Conservation (phyloP, 2,329 filamentous ascomycete genomes). For the Orbilia blumenaviensis region DNA sequence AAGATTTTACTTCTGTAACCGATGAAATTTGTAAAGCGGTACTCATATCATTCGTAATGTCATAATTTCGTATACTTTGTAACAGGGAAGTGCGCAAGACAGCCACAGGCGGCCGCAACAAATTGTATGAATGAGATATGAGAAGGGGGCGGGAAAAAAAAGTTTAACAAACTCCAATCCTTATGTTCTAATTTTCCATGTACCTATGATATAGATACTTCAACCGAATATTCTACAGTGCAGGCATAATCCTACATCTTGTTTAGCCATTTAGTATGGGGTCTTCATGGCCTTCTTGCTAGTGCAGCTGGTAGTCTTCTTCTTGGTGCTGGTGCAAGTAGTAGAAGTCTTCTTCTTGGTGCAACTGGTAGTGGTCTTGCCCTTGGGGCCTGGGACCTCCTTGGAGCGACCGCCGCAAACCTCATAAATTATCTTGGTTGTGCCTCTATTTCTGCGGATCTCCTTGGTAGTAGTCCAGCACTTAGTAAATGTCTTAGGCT, state of each 20-base stretch:
- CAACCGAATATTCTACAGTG: not conserved
- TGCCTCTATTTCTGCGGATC: not conserved
- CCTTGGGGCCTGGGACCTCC: not conserved
- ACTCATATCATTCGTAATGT: constrained; percentile 25
- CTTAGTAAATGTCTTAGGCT: not conserved
- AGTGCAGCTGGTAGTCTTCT: not conserved
- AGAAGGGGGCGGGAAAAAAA: not conserved
- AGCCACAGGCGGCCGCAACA: not conserved
- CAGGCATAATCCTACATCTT: not conserved
- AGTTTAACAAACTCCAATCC: not conserved
- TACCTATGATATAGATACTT: not conserved
- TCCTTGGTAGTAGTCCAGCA: not conserved
- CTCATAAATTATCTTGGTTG: not conserved
- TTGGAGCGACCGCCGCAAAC: not conserved
- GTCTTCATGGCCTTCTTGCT: not conserved
- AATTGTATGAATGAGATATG: not conserved
- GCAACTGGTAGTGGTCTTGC: not conserved
- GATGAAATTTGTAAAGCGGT: not conserved
- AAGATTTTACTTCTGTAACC: not conserved
- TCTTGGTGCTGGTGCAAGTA: not conserved
- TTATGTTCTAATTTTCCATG: not conserved
- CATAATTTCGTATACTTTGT: constrained; percentile 20
- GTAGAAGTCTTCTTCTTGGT: not conserved
- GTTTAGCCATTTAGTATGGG: not conserved
- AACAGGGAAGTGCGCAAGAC: constrained; percentile 7